Conservation (phyloP, 345 rosid species). For the Hypericum perforatum region DNA sequence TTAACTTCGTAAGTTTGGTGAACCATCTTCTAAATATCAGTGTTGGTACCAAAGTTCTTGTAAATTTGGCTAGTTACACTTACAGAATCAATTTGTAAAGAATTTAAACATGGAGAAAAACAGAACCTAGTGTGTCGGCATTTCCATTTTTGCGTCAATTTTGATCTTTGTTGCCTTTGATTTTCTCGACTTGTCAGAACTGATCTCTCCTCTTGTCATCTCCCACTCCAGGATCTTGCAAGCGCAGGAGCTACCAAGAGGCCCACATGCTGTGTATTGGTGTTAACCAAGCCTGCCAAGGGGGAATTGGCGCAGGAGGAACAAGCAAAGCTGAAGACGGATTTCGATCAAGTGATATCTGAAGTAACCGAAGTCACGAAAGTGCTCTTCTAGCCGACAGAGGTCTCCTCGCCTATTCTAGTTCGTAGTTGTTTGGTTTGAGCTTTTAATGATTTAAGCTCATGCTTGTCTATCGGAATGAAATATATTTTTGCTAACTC, state of each 20-base stretch:
- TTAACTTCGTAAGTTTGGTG: too few relatives aligned
- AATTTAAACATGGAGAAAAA: too few relatives aligned
- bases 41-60: background rate
- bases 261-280: slow-evolving; percentile 92
- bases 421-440: too few relatives aligned
- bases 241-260: slow-evolving; percentile 87
- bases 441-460: too few relatives aligned
- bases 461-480: too few relatives aligned
- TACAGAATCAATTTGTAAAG: too few relatives aligned
- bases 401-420: background rate
- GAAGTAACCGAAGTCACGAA: slow-evolving; percentile 58
- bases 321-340: slow-evolving; percentile 52
- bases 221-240: slow-evolving; percentile 70
- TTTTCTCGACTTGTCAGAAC: background rate
- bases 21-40: too few relatives aligned
- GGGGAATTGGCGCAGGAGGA: slow-evolving; percentile 66
- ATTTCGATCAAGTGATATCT: slow-evolving; percentile 44
- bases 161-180: background rate
- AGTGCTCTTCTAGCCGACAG: slow-evolving; percentile 29
- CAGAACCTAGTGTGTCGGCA: too few relatives aligned
- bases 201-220: background rate
- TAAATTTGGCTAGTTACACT: too few relatives aligned
- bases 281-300: slow-evolving; percentile 65
- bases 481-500: too few relatives aligned
- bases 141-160: too few relatives aligned